Evolutionary conservation across 2,329 filamentous ascomycete genomes (phyloP), one percentile per base, ranked within the genome.

Genomic region (Allantophomopsis cytisporea): DNA sequence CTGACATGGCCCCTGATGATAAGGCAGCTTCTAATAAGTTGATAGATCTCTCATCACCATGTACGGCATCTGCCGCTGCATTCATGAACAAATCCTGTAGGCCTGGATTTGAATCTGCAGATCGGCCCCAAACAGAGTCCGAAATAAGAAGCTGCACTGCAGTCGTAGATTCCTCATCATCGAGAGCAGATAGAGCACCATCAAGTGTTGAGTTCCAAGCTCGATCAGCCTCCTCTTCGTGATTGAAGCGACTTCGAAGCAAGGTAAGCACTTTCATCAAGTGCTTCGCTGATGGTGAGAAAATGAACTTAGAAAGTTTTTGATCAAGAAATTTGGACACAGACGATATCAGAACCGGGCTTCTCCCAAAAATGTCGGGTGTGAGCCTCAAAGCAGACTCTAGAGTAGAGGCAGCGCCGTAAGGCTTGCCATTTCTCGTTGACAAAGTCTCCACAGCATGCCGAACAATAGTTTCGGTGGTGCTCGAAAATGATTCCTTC

Each of bases 231-330:
- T 36, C 23, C 5, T 18, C 21, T 32, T 54, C 54, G 41, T 56
- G 62, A 39, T 49, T 60, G 31, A 58, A 57, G 13, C 64, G 60
- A 21, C 62, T 54, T 1, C 69, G 67, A 32, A 78, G 62, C 1
- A 69, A 57, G 36, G 77, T 69, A 0, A 94, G 62, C 10, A 77
- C 73, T 0, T 77, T 71, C 7, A 87, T 62, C 0, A 94, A 57
- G 38, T 79, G 70, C 2, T 70, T 58, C 0, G 75, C 73, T 1
- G 85, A 88, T 0, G 82, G 73, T 0, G 84, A 87, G 2, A 69
- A 59, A 2, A 88, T 59, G 13, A 91, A 60, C 1, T 63, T 59
- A 0, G 71, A 62, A 12, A 81, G 62, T 43, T 78, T 63, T 1
- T 73, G 61, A 15, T 64, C 57, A 4, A 81, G 58, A 33, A 83